Conservation (phyloP, 176 grass and related monocot genomes). For the Oryza glumipatula region DNA sequence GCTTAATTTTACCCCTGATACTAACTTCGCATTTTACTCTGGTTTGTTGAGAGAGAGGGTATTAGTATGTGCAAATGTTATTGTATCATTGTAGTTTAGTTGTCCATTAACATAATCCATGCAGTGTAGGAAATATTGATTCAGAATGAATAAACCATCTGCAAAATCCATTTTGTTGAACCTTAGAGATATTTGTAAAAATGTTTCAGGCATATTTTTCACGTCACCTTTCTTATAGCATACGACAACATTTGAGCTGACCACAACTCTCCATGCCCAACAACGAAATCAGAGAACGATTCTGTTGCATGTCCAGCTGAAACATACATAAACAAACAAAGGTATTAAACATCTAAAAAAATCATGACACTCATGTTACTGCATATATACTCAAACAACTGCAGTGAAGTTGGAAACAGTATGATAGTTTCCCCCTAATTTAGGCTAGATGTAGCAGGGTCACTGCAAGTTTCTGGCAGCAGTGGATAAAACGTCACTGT, state of each 20-base stretch:
- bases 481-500: slow-evolving; percentile 19
- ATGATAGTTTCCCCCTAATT: neutral
- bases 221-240: slow-evolving; percentile 87
- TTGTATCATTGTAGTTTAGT: slow-evolving; percentile 5
- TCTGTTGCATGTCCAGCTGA: slow-evolving; percentile 98
- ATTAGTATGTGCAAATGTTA: neutral
- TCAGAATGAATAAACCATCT: slow-evolving; percentile 17
- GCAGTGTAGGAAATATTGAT: slow-evolving; percentile 7
- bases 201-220: slow-evolving; percentile 14
- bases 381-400: neutral
- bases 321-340: slow-evolving; percentile 39
- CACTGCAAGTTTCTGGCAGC: neutral
- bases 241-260: slow-evolving; percentile 90
- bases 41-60: neutral
- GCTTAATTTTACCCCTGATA: neutral
- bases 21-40: neutral
- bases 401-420: slow-evolving; percentile 13
- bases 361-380: neutral
- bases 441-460: neutral
- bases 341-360: slow-evolving; percentile 13
- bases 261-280: slow-evolving; percentile 97
- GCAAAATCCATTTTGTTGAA: slow-evolving; percentile 16
- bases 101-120: neutral
- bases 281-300: slow-evolving; percentile 97
- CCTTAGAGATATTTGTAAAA: neutral